A percentile compares a stretch with the other conserved stretches of the same genome.
Conservation (phyloP, 441 rosid genomes). For the Capsella rubella region DNA sequence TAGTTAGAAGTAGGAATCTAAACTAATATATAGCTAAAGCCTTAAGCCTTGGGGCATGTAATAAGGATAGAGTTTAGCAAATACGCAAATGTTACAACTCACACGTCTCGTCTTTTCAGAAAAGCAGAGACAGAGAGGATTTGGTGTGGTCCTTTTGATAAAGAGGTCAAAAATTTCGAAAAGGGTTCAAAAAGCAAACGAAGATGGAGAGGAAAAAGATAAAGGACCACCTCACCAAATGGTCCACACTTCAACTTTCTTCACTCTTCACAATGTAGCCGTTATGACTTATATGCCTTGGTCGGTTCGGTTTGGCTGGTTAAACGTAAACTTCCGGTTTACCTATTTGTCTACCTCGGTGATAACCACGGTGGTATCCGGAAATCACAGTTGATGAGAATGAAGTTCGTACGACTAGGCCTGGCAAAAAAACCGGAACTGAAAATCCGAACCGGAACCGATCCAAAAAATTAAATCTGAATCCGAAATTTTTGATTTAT, state of each 20-base stretch:
- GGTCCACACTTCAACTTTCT: neutral
- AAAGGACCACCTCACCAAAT: constrained; percentile 11
- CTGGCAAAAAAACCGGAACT: too few relatives aligned
- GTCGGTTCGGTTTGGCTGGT: neutral
- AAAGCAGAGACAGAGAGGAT: constrained; percentile 13
- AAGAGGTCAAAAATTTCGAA: neutral
- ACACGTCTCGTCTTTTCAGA: constrained; percentile 31
- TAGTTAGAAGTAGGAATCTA: neutral
- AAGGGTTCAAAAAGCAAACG: neutral
- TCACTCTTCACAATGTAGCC: constrained; percentile 7
- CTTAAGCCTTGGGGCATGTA: constrained; percentile 7
- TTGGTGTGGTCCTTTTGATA: constrained; percentile 1
- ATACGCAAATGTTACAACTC: neutral
- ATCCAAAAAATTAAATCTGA: too few relatives aligned
- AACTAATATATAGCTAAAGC: constrained; percentile 5
- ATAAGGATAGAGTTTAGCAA: neutral
- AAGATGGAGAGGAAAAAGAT: neutral
- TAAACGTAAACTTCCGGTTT: neutral
- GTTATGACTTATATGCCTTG: neutral
- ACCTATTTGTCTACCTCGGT: neutral
- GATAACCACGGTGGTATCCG: neutral
- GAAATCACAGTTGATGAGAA: neutral
- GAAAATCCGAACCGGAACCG: too few relatives aligned
- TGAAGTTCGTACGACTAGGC: too few relatives aligned
- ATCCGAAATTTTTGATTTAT: too few relatives aligned